These are phyloP conservation scores for Verticillium alfalfae DNA, from an alignment of 2,329 filamentous ascomycete species.

Conservation along the genomic window DNA sequence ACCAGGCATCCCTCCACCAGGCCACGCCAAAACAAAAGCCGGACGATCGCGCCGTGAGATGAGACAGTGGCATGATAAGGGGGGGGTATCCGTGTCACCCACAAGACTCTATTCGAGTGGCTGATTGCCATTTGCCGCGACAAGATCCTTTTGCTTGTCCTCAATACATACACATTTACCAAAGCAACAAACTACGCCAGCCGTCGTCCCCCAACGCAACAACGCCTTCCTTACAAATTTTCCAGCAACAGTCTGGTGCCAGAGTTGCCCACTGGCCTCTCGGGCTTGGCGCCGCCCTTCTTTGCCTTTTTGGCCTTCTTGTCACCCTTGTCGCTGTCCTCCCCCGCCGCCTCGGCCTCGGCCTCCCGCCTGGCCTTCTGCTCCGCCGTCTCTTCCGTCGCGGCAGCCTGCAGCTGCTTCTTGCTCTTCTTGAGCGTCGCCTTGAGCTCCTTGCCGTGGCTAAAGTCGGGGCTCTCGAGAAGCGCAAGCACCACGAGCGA, in stretches of 20 bases:
- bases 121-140: background rate
- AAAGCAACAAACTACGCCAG: too few relatives aligned
- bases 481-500: constrained; percentile 83
- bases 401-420: constrained; percentile 64
- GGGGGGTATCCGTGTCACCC: background rate
- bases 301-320: constrained; percentile 36
- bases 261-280: constrained; percentile 50
- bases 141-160: background rate
- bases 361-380: constrained; percentile 47
- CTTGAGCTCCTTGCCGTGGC: constrained; percentile 59
- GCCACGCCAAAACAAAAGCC: background rate
- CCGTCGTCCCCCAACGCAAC: background rate
- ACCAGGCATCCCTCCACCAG: background rate
- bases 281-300: constrained; percentile 35
- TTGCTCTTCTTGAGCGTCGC: constrained; percentile 68
- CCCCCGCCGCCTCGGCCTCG: constrained; percentile 38
- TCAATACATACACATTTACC: constrained; percentile 32
- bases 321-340: constrained; percentile 28
- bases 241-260: constrained; percentile 57
- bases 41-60: background rate
- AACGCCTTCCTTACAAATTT: too few relatives aligned
- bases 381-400: constrained; percentile 50
- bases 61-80: background rate
- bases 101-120: background rate
- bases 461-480: constrained; percentile 69